Evolutionary conservation across 495 filamentous ascomycete species (phyloP).

Genomic region (Parachaetomium inaequale): DNA sequence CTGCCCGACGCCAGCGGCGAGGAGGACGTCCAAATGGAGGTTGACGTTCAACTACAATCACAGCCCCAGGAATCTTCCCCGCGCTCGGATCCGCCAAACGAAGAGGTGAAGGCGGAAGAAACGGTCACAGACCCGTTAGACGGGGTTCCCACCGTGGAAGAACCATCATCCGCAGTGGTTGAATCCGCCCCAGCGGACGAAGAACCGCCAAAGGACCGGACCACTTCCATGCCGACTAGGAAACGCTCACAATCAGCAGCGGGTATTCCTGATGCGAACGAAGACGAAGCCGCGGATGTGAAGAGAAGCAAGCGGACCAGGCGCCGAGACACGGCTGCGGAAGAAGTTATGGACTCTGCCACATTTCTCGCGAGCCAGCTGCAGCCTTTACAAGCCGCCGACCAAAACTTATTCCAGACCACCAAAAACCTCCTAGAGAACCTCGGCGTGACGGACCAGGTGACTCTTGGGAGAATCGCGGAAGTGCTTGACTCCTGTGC

Average conservation of each 20-base stretch:
- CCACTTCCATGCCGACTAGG: constrained; percentile 38
- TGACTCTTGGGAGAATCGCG: constrained; percentile 47
- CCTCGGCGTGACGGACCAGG: constrained; percentile 56
- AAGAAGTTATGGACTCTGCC: constrained; percentile 65
- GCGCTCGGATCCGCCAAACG: neutral
- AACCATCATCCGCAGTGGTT: constrained; percentile 3
- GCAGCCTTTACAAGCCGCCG: constrained; percentile 62
- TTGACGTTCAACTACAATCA: constrained; percentile 36
- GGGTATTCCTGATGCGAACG: constrained; percentile 51
- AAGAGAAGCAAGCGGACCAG: constrained; percentile 80
- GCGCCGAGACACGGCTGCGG: constrained; percentile 70
- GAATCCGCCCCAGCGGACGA: constrained; percentile 22
- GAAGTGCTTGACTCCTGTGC: constrained; percentile 52
- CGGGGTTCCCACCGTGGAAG: constrained; percentile 3
- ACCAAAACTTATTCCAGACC: constrained; percentile 71
- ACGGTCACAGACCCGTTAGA: constrained; percentile 20
- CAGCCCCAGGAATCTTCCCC: constrained; percentile 19
- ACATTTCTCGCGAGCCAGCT: constrained; percentile 70
- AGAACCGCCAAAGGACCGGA: constrained; percentile 29
- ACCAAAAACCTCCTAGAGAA: constrained; percentile 63
- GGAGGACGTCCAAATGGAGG: constrained; percentile 39
- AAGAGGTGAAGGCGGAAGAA: constrained; percentile 7
- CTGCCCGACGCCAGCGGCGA: constrained; percentile 35
- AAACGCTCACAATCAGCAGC: constrained; percentile 65
- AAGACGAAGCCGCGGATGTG: constrained; percentile 59